Conservation (phyloP, 176 grass and related monocot species). For the Chloris gayana region DNA sequence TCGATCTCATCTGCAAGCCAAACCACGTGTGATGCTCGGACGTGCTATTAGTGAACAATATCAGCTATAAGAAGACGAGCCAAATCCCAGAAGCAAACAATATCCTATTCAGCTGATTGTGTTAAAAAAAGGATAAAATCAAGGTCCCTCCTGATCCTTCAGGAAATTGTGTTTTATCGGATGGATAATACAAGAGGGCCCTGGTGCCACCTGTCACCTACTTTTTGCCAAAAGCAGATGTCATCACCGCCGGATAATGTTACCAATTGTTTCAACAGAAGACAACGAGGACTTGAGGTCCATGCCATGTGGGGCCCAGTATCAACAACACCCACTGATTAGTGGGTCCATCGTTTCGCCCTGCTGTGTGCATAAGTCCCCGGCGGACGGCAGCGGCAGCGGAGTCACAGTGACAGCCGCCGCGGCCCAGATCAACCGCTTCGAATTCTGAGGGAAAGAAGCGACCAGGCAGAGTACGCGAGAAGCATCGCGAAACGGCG, state of each 20-base stretch:
- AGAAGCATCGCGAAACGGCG: constrained; percentile 21
- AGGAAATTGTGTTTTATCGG: not conserved
- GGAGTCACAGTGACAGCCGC: not conserved
- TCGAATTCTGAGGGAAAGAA: not conserved
- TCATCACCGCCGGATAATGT: not conserved
- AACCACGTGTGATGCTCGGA: not conserved
- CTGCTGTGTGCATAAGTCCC: not conserved
- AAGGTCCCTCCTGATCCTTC: not conserved
- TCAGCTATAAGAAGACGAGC: too few relatives aligned
- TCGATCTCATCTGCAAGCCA: not conserved
- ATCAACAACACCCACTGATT: not conserved
- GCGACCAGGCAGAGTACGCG: not conserved
- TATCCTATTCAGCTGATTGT: not conserved
- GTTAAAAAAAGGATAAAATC: too few relatives aligned
- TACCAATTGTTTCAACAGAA: not conserved
- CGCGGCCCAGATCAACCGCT: not conserved
- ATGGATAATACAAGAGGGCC: not conserved
- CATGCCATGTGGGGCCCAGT: not conserved
- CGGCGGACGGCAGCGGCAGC: not conserved
- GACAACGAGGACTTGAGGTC: not conserved
- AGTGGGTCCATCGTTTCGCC: not conserved
- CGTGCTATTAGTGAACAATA: too few relatives aligned
- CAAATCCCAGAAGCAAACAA: too few relatives aligned
- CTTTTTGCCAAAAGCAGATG: not conserved
- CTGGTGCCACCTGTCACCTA: not conserved